Evolutionary conservation across 768 basidiomycete genomes (phyloP).

Genomic region (Russula brevipes): DNA sequence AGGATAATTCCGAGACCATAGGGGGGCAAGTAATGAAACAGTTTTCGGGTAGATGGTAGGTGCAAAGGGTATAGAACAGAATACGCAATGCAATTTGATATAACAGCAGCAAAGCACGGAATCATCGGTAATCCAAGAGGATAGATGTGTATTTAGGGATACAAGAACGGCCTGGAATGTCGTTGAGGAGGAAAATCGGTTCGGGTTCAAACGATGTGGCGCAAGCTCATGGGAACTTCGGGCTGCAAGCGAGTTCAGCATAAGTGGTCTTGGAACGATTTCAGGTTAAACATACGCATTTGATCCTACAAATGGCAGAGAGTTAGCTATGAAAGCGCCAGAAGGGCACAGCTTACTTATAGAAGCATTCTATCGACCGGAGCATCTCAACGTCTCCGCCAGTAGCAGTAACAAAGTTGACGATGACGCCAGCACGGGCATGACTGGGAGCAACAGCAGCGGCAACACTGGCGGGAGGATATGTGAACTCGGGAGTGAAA

Average conservation of each 20-base stretch:
- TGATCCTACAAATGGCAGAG: conserved; percentile 35
- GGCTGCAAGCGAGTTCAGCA: conserved; percentile 47
- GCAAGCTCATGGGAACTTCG: conserved; percentile 86
- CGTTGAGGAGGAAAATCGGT: conserved; percentile 29
- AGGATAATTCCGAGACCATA: conserved; percentile 39
- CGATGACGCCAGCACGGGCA: conserved; percentile 82
- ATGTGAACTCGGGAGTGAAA: conserved; percentile 18
- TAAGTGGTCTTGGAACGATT: not conserved
- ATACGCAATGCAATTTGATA: conserved; percentile 43
- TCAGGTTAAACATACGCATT: conserved; percentile 63
- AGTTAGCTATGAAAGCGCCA: conserved; percentile 6
- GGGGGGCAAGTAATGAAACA: conserved; percentile 58
- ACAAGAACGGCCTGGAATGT: conserved; percentile 55
- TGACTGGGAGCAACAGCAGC: conserved; percentile 83
- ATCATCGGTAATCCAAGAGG: conserved; percentile 20
- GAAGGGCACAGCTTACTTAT: conserved; percentile 55
- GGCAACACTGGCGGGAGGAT: conserved; percentile 53
- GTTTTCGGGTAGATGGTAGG: conserved; percentile 45
- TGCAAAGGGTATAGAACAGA: conserved; percentile 68
- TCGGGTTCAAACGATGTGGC: conserved; percentile 72
- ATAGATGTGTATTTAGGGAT: conserved; percentile 66
- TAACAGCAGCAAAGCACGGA: conserved; percentile 39
- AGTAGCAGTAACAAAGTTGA: conserved; percentile 96
- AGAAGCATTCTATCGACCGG: conserved; percentile 97
- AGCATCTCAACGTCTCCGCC: conserved; percentile 99